These are phyloP conservation scores for Byssochlamys sp. DNA, from an alignment of 2,329 filamentous ascomycete genomes.

Conservation along the genomic window DNA sequence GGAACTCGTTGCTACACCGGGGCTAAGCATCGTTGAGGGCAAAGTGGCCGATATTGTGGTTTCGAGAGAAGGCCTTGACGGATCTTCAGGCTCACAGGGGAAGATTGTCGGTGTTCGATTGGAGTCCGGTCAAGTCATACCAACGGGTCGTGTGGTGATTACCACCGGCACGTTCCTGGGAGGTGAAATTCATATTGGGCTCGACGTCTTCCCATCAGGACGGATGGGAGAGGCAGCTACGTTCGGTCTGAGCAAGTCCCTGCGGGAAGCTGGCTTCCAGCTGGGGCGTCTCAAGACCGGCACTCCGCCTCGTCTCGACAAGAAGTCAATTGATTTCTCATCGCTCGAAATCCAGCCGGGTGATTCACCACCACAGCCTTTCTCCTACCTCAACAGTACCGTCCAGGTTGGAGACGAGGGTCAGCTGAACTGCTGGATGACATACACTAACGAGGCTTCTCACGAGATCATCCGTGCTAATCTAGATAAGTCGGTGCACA, in stretches of 20 bases:
- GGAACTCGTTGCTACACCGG: constrained; percentile 68
- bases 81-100: constrained; percentile 46
- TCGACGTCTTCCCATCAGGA: constrained; percentile 74
- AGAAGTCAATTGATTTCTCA: constrained; percentile 69
- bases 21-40: constrained; percentile 69
- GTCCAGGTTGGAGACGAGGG: constrained; percentile 61
- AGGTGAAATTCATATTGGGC: constrained; percentile 90
- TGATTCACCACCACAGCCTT: constrained; percentile 77
- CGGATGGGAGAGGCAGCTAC: constrained; percentile 91
- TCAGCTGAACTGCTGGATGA: constrained; percentile 78
- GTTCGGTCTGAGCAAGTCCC: constrained; percentile 80
- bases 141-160: constrained; percentile 74
- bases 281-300: constrained; percentile 89
- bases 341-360: constrained; percentile 64
- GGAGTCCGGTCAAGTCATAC: constrained; percentile 76
- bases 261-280: constrained; percentile 78
- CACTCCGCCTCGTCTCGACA: constrained; percentile 78
- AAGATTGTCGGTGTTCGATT: constrained; percentile 76
- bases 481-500: constrained; percentile 92
- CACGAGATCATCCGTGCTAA: constrained; percentile 80
- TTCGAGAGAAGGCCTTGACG: constrained; percentile 44
- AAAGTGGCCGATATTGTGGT: constrained; percentile 88
- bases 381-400: constrained; percentile 75
- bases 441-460: constrained; percentile 71
- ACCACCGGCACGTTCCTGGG: constrained; percentile 93